Conservation (phyloP, 495 filamentous ascomycete species). For the Aspergillus affinis region DNA sequence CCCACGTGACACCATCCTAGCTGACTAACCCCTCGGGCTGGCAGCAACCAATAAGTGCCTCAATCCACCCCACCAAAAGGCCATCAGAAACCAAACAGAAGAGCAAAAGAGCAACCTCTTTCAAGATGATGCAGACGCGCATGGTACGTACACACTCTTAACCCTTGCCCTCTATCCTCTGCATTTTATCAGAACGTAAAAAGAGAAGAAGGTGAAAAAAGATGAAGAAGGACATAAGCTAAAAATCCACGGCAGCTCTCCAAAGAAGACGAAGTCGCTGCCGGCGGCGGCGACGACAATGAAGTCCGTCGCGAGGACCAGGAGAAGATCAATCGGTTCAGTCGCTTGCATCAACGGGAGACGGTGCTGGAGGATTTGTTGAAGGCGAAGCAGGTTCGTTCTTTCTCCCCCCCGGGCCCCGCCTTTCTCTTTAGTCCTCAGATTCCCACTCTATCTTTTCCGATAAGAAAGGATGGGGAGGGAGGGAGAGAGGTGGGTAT, state of each 20-base stretch:
- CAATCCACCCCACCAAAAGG: conserved; percentile 4
- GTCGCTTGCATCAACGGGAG: conserved; percentile 86
- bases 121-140: conserved; percentile 45
- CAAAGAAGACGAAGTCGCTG: conserved; percentile 78
- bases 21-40: too few relatives aligned
- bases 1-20: too few relatives aligned
- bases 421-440: conserved; percentile 3
- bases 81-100: conserved; percentile 3
- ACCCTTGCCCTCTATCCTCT: conserved; percentile 4
- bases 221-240: neutral
- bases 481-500: neutral
- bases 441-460: neutral
- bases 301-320: conserved; percentile 95
- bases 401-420: conserved; percentile 6
- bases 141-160: conserved; percentile 35
- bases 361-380: conserved; percentile 74
- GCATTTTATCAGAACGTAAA: too few relatives aligned
- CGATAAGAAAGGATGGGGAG: neutral
- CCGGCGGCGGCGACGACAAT: conserved; percentile 67
- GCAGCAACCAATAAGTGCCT: too few relatives aligned
- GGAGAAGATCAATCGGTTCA: conserved; percentile 98
- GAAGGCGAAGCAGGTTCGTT: conserved; percentile 73
- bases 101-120: neutral
- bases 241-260: conserved; percentile 61
- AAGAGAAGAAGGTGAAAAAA: neutral